Conservation (phyloP, 148 eudicot species). For the Linanthus parryae region DNA sequence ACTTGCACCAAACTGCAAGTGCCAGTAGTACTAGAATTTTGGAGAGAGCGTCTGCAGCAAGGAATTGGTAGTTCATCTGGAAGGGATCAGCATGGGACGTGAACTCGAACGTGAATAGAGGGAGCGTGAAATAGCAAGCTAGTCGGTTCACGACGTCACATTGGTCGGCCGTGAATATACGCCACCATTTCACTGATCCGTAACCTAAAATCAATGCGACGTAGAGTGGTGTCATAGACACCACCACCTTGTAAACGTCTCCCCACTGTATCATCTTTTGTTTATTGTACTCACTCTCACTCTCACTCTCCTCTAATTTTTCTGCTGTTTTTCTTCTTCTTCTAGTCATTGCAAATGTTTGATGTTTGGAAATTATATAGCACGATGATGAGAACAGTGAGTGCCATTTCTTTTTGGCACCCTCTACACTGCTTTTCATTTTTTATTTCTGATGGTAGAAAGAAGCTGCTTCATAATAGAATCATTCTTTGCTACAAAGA, state of each 20-base stretch:
- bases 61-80: slow-evolving; percentile 20
- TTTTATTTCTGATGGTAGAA: too few species aligned
- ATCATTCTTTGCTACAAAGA: too few species aligned
- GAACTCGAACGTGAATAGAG: slow-evolving; percentile 31
- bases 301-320: too few species aligned
- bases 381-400: too few species aligned
- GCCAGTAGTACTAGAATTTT: slow-evolving; percentile 57
- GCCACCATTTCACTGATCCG: slow-evolving; percentile 33
- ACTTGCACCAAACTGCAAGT: slow-evolving; percentile 66
- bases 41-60: slow-evolving; percentile 46
- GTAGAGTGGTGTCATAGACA: slow-evolving; percentile 33
- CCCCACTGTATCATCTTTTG: slow-evolving; percentile 21
- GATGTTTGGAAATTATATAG: too few species aligned
- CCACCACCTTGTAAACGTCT: slow-evolving; percentile 30
- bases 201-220: slow-evolving; percentile 23
- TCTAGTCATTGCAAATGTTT: too few species aligned
- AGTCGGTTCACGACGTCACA: slow-evolving; percentile 26
- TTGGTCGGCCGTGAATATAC: slow-evolving; percentile 26
- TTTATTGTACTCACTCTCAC: too few species aligned
- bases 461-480: too few species aligned
- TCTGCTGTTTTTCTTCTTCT: too few species aligned
- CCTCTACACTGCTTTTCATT: too few species aligned
- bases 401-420: too few species aligned
- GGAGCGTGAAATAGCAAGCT: slow-evolving; percentile 26
- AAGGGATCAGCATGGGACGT: slow-evolving; percentile 24